phyloP scores from a whole-genome alignment of 2,329 filamentous ascomycete genomes.

The Ambrosiella xylebori region DNA sequence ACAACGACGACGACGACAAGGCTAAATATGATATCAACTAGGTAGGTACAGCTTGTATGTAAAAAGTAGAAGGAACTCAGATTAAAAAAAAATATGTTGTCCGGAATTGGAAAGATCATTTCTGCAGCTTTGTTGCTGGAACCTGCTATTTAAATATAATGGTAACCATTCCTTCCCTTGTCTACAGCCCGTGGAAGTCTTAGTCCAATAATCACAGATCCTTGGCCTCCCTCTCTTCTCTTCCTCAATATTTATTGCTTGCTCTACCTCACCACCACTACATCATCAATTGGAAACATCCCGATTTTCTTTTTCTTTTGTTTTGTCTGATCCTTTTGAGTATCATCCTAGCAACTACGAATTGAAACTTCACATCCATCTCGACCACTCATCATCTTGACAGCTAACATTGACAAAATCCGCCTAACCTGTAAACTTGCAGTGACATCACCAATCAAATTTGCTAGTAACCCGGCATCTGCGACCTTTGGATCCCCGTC shows the following conservation, averaged over 20 bases:
- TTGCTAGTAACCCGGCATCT: neutral
- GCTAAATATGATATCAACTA: too few relatives aligned
- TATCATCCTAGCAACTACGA: too few relatives aligned
- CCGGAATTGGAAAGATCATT: too few relatives aligned
- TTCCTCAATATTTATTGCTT: neutral
- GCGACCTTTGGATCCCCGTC: neutral
- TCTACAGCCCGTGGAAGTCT: neutral
- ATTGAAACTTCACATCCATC: neutral
- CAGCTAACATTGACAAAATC: neutral
- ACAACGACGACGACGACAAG: too few relatives aligned
- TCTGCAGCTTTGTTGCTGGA: too few relatives aligned
- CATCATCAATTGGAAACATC: neutral
- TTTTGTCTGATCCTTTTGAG: neutral
- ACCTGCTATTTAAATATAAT: neutral
- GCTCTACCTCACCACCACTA: neutral
- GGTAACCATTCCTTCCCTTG: neutral
- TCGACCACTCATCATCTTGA: neutral
- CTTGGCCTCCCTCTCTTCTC: neutral
- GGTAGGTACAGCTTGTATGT: too few relatives aligned
- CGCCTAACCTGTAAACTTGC: neutral
- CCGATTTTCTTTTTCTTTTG: neutral
- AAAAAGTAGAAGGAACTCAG: too few relatives aligned
- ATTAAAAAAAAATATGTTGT: too few relatives aligned
- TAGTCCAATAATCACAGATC: neutral
- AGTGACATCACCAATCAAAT: constrained; percentile 1